phyloP scores from a whole-genome alignment of 805 yeast species.

The Alloascoidea africana region DNA sequence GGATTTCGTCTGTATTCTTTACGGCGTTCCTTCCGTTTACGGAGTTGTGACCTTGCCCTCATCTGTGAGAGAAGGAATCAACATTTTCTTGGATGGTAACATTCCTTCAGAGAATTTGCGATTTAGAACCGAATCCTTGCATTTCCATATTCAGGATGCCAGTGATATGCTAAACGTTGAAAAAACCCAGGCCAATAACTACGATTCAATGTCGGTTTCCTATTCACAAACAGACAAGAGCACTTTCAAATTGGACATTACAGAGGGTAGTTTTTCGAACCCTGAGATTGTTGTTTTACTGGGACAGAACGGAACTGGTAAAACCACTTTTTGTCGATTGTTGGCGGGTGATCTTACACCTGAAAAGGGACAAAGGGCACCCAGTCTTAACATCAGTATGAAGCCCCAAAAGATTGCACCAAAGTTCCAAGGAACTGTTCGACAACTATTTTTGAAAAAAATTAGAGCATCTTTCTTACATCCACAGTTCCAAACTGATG shows the following conservation, averaged over 20 bases:
- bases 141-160: constrained; percentile 86
- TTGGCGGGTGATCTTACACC: constrained; percentile 89
- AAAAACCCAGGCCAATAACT: constrained; percentile 61
- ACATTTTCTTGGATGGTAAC: constrained; percentile 95
- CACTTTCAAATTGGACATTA: constrained; percentile 75
- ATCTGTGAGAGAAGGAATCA: constrained; percentile 97
- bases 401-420: constrained; percentile 99
- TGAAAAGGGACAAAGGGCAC: constrained; percentile 66
- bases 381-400: constrained; percentile 87
- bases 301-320: constrained; percentile 99
- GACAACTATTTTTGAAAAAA: constrained; percentile 92
- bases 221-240: constrained; percentile 30
- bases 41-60: constrained; percentile 97
- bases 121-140: constrained; percentile 91
- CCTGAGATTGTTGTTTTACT: constrained; percentile 97
- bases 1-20: constrained; percentile 90
- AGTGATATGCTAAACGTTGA: constrained; percentile 62
- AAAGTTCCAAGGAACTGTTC: constrained; percentile 94
- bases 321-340: constrained; percentile 91
- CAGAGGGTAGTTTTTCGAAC: constrained; percentile 84
- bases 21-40: constrained; percentile 96
- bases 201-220: constrained; percentile 49
- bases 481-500: constrained; percentile 98
- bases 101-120: constrained; percentile 94
- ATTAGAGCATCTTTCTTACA: constrained; percentile 86